A percentile compares a stretch with the other conserved stretches of the same genome.
These are phyloP conservation scores for Dictyostelium capitatum DNA, from an alignment of 78 protist genomes.

Conservation along the genomic window DNA sequence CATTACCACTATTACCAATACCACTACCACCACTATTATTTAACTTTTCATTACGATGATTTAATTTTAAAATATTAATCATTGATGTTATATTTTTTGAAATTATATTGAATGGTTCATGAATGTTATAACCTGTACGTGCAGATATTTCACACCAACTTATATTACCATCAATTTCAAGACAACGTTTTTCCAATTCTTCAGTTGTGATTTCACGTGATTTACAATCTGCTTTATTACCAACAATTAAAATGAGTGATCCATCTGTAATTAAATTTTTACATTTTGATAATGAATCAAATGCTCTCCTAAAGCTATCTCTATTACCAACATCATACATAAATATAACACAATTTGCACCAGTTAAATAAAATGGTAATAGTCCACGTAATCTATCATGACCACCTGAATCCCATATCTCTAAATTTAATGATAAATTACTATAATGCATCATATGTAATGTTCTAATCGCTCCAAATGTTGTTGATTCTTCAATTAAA, in stretches of 20 bases:
- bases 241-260: conserved; percentile 40
- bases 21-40: neutral
- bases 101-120: conserved; percentile 61
- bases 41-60: neutral
- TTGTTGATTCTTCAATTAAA: conserved; percentile 36
- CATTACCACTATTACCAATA: neutral
- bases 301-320: conserved; percentile 25
- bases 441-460: conserved; percentile 60
- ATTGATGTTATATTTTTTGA: conserved; percentile 34
- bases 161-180: conserved; percentile 14
- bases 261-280: conserved; percentile 30
- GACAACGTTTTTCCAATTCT: conserved; percentile 34
- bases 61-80: conserved; percentile 33
- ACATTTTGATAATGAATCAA: neutral
- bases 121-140: conserved; percentile 60
- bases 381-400: conserved; percentile 58
- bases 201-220: conserved; percentile 37
- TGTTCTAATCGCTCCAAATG: conserved; percentile 75
- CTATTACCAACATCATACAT: conserved; percentile 50
- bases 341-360: conserved; percentile 53
- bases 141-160: conserved; percentile 78
- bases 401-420: conserved; percentile 77
- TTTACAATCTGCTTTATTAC: conserved; percentile 53
- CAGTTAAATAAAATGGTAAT: conserved; percentile 49
- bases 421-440: conserved; percentile 43